phyloP scores from a whole-genome alignment of 208 protist species.

The Pavlovales sp. region DNA sequence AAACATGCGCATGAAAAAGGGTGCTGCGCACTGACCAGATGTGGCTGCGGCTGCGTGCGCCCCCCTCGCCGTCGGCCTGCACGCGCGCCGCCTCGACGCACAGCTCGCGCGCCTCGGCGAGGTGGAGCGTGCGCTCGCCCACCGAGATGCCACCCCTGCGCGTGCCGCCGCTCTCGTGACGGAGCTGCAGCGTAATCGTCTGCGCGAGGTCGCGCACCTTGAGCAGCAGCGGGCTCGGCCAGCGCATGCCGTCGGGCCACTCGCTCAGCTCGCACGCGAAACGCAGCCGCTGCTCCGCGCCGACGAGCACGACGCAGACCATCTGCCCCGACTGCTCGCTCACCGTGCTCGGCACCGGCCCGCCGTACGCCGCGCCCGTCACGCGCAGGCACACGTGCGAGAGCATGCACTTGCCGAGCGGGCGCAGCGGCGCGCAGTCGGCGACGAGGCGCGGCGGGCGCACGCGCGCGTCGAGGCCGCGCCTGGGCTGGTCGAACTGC shows the following conservation, averaged over 20 bases:
- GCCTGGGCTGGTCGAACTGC: neutral
- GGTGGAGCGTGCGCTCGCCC: neutral
- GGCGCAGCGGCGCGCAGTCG: neutral
- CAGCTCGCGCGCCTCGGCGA: neutral
- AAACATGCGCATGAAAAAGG: too few relatives aligned
- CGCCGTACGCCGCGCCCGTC: neutral
- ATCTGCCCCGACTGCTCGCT: neutral
- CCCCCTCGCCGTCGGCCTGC: neutral
- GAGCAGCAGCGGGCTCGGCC: neutral
- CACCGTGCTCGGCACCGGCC: neutral
- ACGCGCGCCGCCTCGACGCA: too few relatives aligned
- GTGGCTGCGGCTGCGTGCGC: too few relatives aligned
- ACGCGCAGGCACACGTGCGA: neutral
- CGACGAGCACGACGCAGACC: neutral
- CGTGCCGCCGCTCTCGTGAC: neutral
- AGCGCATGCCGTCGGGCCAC: neutral
- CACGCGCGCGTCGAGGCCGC: neutral
- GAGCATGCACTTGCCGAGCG: slow-evolving; percentile 10
- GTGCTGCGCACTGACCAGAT: too few relatives aligned
- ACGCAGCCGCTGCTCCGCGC: neutral
- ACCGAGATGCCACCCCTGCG: neutral
- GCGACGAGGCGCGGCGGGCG: neutral
- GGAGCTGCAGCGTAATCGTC: neutral
- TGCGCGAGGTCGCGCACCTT: neutral
- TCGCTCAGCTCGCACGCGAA: neutral